Base-by-base conservation (phyloP, 176 grass and related monocot species). In the Carex scoparia region DNA sequence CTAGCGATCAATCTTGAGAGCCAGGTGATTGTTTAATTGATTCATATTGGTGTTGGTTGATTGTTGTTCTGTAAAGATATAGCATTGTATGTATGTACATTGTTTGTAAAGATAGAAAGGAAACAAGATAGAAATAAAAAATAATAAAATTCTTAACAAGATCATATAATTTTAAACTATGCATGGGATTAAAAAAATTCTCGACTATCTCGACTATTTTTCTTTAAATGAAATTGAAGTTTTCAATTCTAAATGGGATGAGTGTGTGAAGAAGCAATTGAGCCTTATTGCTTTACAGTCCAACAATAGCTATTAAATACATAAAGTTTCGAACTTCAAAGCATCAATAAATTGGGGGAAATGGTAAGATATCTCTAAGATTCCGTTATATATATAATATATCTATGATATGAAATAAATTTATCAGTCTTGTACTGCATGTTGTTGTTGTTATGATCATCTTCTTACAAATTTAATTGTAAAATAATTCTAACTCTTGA, bases 81-180 rank as follows among this genome's bases (percentile, higher is more conserved):
- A 53, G 79, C 62, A 83, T 69, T 83, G 81, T 83, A 32, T 83
- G 81, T 83, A 32, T 69, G 81, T 83, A 67, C 38, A 83, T 83
- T 83, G 44, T 83, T 83, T 83, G 42, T 83, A 69, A 49, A 83
- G 44, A 67, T 83, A 67, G 42, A 66, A 66, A 83, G 61, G 63
- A 32, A 49, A 32, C 7, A 57, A 49, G 40, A 64, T 65, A 61
- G 79, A 65, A 81, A 64, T 81, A 81, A 46, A 65, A 79, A 19
- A 18, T 5, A 57, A 35, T 37, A 32, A 14, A 69, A 7, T 23
- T 78, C 74, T 58, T 30, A 79, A 18, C 13, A 79, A 18, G 14
- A 33, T 58, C 74, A 48, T 44, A 46, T 46, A 64, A 61, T 18
- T 38, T 73, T 73, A 23, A 19, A 35, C 2, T 61, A 38, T n/a